A percentile compares a stretch with the other conserved stretches of the same genome.
Conservation (phyloP, 805 yeast species). For the Saturnispora bothae region DNA sequence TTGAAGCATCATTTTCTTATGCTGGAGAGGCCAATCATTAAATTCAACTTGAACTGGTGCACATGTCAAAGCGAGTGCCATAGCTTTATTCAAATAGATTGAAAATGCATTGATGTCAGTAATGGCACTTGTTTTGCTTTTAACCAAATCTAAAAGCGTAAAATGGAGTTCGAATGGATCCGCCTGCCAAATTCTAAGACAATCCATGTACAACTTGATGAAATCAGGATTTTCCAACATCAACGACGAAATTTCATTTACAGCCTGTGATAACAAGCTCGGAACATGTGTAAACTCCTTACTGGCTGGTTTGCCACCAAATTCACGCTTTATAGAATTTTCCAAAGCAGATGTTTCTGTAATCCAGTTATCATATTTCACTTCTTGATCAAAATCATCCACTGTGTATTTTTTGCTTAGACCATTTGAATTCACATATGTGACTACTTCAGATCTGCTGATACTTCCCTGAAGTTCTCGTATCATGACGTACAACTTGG, state of each 20-base stretch:
- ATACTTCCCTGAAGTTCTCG: constrained; percentile 1
- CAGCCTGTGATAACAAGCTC: constrained; percentile 1
- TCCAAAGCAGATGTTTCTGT: constrained; percentile 10
- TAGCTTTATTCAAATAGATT: constrained; percentile 12
- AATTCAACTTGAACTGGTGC: constrained; percentile 19
- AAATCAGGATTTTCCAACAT: constrained; percentile 16
- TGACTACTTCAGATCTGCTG: constrained; percentile 7
- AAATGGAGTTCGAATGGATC: constrained; percentile 22
- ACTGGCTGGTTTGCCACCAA: background rate
- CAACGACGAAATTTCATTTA: constrained; percentile 11
- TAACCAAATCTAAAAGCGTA: constrained; percentile 10
- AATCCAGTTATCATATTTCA: constrained; percentile 13
- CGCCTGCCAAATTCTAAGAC: constrained; percentile 25
- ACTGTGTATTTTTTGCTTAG: constrained; percentile 6
- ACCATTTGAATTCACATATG: constrained; percentile 4
- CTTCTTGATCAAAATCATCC: constrained; percentile 12
- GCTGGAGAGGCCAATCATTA: constrained; percentile 20
- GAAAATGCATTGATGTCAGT: constrained; percentile 5
- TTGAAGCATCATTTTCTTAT: constrained; percentile 11
- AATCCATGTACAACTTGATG: constrained; percentile 19
- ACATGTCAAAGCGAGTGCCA: constrained; percentile 18
- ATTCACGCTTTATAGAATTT: constrained; percentile 6
- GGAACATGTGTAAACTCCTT: constrained; percentile 7
- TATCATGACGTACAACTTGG: constrained; percentile 4
- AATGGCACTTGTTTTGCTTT: no score